Evolutionary conservation across 2,329 filamentous ascomycete species (phyloP).

Genomic region (Aureobasidium sp.): DNA sequence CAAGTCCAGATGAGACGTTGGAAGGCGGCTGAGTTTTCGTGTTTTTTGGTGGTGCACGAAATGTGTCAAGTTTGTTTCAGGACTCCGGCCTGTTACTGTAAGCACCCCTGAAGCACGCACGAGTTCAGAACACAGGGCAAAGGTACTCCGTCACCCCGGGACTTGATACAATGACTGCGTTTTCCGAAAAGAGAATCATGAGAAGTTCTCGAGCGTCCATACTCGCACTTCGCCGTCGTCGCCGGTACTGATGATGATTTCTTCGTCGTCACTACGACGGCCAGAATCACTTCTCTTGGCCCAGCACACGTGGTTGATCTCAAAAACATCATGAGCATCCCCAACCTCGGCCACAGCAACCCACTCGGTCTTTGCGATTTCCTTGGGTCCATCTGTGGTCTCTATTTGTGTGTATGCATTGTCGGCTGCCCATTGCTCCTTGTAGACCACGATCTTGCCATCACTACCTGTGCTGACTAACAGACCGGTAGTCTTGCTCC

Average conservation of each 20-base stretch:
- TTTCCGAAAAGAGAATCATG: neutral
- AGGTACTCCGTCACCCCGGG: too few relatives aligned
- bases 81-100: too few relatives aligned
- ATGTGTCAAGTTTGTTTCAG: neutral
- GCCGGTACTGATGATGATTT: conserved; percentile 83
- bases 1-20: too few relatives aligned
- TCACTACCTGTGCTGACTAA: conserved; percentile 88
- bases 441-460: conserved; percentile 70
- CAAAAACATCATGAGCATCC: conserved; percentile 81
- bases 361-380: conserved; percentile 51
- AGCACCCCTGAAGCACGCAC: too few relatives aligned
- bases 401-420: conserved; percentile 19
- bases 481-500: conserved; percentile 69
- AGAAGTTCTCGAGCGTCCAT: conserved; percentile 52
- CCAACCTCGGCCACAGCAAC: conserved; percentile 58
- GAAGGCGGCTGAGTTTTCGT: too few relatives aligned
- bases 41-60: neutral
- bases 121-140: neutral
- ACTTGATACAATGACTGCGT: too few relatives aligned
- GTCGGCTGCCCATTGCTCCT: conserved; percentile 45
- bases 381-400: conserved; percentile 18
- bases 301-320: conserved; percentile 90
- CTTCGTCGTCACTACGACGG: conserved; percentile 55
- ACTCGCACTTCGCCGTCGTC: conserved; percentile 84
- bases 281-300: conserved; percentile 66